Conservation (phyloP, 73 alveolate species). For the Tetrahymena thermophila region DNA sequence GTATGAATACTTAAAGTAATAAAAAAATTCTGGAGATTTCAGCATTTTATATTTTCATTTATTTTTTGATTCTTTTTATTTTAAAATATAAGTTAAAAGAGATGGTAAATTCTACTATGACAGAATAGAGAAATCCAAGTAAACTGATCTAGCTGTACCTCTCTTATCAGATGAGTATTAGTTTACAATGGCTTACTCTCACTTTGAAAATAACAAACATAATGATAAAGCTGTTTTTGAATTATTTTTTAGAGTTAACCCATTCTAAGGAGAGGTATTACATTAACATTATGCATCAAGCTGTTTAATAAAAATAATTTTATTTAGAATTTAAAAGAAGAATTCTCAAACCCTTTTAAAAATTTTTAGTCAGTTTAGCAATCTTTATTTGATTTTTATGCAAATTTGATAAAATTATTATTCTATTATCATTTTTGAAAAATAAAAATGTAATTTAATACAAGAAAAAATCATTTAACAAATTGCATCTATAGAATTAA, state of each 20-base stretch:
- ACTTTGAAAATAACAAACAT: constrained; percentile 54
- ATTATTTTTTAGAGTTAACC: constrained; percentile 60
- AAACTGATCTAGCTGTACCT: constrained; percentile 18
- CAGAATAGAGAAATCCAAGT: constrained; percentile 1
- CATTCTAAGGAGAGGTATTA: constrained; percentile 55
- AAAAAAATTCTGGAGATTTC: background rate
- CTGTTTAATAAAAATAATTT: too few relatives aligned
- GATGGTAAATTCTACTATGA: background rate
- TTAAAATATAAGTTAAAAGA: background rate
- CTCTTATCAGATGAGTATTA: constrained; percentile 51
- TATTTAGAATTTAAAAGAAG: too few relatives aligned
- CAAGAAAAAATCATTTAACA: too few relatives aligned
- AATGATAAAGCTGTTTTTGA: constrained; percentile 62
- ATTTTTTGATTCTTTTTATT: background rate
- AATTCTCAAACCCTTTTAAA: too few relatives aligned
- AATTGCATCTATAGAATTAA: background rate
- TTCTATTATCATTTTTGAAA: too few relatives aligned
- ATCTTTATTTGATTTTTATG: too few relatives aligned
- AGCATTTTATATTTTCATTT: background rate
- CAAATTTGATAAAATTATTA: too few relatives aligned
- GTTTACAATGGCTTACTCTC: constrained; percentile 51
- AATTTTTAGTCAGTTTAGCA: too few relatives aligned
- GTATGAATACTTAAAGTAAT: background rate
- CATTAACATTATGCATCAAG: background rate
- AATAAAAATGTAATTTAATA: too few relatives aligned